phyloP scores from a whole-genome alignment of 23 red algal species.

The Gracilaria caudata region DNA sequence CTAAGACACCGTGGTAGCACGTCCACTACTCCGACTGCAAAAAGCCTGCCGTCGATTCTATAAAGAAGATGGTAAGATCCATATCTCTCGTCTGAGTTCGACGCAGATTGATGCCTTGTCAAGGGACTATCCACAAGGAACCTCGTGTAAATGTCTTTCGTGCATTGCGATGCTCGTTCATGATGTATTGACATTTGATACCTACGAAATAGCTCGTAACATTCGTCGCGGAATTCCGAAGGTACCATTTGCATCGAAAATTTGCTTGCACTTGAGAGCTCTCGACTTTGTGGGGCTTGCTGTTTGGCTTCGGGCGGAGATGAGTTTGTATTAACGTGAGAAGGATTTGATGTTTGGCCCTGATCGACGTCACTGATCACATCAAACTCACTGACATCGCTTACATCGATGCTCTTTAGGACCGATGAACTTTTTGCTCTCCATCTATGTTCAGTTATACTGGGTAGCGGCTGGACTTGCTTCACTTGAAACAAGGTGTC shows the following conservation, averaged over 20 bases:
- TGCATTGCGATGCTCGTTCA: constrained; percentile 38
- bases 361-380: constrained; percentile 11
- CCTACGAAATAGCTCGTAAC: constrained; percentile 50
- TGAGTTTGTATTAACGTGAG: neutral
- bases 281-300: neutral
- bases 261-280: neutral
- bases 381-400: constrained; percentile 24
- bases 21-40: constrained; percentile 92
- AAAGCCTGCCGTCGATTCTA: constrained; percentile 63
- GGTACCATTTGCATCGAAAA: constrained; percentile 71
- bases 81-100: constrained; percentile 38
- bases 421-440: neutral
- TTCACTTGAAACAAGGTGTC: neutral
- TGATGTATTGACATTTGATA: constrained; percentile 74
- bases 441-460: neutral
- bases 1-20: constrained; percentile 85
- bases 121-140: constrained; percentile 90
- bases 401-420: neutral
- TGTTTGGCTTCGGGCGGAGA: neutral
- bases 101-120: neutral
- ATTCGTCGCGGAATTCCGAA: constrained; percentile 40
- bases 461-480: neutral
- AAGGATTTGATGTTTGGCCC: neutral
- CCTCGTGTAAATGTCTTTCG: constrained; percentile 55
- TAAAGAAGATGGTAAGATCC: constrained; percentile 84